phyloP scores from a whole-genome alignment of 2,329 filamentous ascomycete species.

The Cylindrodendrum hubeiense region DNA sequence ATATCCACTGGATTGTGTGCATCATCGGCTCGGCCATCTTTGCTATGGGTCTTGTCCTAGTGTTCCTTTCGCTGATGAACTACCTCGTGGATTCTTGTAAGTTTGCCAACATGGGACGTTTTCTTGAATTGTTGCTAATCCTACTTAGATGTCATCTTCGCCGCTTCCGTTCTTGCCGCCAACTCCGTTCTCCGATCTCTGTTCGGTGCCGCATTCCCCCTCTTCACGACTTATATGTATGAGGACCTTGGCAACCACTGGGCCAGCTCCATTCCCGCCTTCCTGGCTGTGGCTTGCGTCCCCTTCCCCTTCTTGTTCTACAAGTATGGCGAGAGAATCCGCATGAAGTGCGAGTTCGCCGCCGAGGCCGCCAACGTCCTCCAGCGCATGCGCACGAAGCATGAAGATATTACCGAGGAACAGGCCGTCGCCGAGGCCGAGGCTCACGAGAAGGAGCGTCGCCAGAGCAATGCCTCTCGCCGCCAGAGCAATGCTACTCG shows the following conservation, averaged over 20 bases:
- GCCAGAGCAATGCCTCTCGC: constrained; percentile 35
- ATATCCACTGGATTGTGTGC: constrained; percentile 69
- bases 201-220: constrained; percentile 79
- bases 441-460: constrained; percentile 42
- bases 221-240: constrained; percentile 76
- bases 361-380: constrained; percentile 74
- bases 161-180: constrained; percentile 80
- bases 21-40: constrained; percentile 60
- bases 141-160: constrained; percentile 74
- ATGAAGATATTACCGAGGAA: constrained; percentile 45
- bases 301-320: constrained; percentile 84
- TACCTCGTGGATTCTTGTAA: constrained; percentile 75
- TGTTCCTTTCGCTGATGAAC: constrained; percentile 75
- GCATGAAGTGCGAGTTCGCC: constrained; percentile 77
- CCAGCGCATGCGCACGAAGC: constrained; percentile 54
- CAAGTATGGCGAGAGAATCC: constrained; percentile 74
- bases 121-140: constrained; percentile 27
- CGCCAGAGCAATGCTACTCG: constrained; percentile 31
- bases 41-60: constrained; percentile 69
- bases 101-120: constrained; percentile 13
- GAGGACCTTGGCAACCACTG: constrained; percentile 77
- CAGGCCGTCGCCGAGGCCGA: constrained; percentile 41
- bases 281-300: constrained; percentile 77
- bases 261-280: constrained; percentile 80
- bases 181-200: constrained; percentile 78